Percentiles rank a stretch among this genome's conserved stretches.
These are phyloP conservation scores for Claviceps spartinae DNA, from an alignment of 2,329 filamentous ascomycete species.

Conservation along the genomic window DNA sequence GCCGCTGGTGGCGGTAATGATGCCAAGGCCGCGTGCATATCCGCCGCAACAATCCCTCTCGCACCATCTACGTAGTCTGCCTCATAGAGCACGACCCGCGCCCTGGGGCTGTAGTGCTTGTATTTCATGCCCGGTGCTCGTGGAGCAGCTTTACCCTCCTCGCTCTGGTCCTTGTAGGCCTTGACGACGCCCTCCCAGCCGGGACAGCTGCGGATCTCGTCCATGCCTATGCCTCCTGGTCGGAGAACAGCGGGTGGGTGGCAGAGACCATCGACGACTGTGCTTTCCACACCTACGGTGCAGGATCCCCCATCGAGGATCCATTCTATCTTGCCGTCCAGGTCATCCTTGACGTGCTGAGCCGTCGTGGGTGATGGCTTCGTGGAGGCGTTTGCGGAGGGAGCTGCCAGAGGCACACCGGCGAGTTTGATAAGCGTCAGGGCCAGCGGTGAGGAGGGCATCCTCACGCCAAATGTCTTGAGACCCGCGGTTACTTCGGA, in stretches of 20 bases:
- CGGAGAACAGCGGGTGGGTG: conserved; percentile 68
- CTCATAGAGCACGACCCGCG: conserved; percentile 74
- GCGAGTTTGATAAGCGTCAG: conserved; percentile 72
- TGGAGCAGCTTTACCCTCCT: conserved; percentile 51
- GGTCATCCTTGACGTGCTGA: conserved; percentile 75
- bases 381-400: conserved; percentile 88
- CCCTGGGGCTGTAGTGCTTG: conserved; percentile 89
- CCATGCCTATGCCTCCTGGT: conserved; percentile 76
- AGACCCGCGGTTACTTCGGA: conserved; percentile 86
- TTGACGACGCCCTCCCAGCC: conserved; percentile 72
- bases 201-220: conserved; percentile 55
- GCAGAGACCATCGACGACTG: conserved; percentile 83
- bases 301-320: conserved; percentile 85
- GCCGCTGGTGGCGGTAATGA: background rate
- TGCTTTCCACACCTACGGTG: conserved; percentile 86
- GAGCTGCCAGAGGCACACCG: conserved; percentile 70
- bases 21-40: conserved; percentile 15
- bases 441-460: conserved; percentile 77
- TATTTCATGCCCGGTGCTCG: conserved; percentile 98
- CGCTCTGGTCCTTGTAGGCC: conserved; percentile 65
- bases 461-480: conserved; percentile 73
- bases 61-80: conserved; percentile 24
- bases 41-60: conserved; percentile 22
- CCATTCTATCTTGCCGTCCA: conserved; percentile 67
- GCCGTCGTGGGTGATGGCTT: conserved; percentile 86